Base-by-base conservation (phyloP, 2,329 filamentous ascomycete genomes). In the Shiraia sp. region DNA sequence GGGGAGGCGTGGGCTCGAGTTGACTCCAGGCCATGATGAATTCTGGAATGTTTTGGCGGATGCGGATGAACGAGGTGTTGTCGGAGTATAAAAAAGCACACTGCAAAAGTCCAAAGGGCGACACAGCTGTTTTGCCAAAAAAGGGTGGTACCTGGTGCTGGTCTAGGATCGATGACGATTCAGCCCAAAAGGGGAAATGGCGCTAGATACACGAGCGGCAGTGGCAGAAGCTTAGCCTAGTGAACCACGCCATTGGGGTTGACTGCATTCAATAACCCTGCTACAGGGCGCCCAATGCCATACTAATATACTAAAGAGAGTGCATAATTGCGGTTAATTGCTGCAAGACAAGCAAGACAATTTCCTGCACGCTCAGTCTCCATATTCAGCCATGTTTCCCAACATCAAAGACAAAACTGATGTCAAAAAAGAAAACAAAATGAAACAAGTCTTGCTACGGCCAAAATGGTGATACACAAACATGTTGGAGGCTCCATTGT, bases 1-100 rank as follows among this genome's bases (percentile, higher is more conserved):
- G 75, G 14, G 75, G 58, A 7, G 70, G 70, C 2, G 73, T 75
- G 9, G 72, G 63, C 59, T 76, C 73, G 19, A 76, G 66, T 52
- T 75, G 72, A 13, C 66, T 63, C 73, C 72, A 77, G 8, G 44
- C 56, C 66, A 69, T 70, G 45, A 14, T 51, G 46, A 23, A 13
- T 17, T 16, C 23, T 26, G 22, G 4, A 13, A 28, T 10, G 12
- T 28, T 28, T 14, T 22, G 27, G 14, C 17, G n/a, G 27, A 32
- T 23, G 10, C 24, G 23, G 15, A 27, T 15, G 22, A 24, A 26
- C 23, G 14, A 23, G 16, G 33, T 42, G 42, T 38, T 36, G 36
- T 40, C 42, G 34, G 34, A 37, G 12, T 22, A 22, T 22, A 22
- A 22, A 8, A 5, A 22, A 8, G 19, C 19, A 22, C 4, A 8